Evolutionary conservation across 768 basidiomycete species (phyloP).

Genomic region (Galerina marginata): DNA sequence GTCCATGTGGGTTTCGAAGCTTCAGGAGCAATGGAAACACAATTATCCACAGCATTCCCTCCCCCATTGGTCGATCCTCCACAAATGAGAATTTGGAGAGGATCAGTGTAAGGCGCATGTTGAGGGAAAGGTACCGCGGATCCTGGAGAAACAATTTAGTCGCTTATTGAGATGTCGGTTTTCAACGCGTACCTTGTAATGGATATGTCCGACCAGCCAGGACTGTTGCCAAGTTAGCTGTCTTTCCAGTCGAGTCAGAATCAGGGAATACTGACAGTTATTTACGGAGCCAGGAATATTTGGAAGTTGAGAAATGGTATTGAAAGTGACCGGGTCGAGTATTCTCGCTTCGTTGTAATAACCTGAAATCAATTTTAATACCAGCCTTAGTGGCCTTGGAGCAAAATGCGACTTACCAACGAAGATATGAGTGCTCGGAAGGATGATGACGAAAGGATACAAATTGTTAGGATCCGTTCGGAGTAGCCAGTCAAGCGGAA

Average conservation of each 20-base stretch:
- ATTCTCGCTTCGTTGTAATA: conserved; percentile 87
- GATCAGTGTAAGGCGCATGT: conserved; percentile 74
- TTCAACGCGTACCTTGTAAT: conserved; percentile 51
- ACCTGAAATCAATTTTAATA: conserved; percentile 38
- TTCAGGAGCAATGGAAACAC: conserved; percentile 73
- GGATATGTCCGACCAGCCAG: conserved; percentile 79
- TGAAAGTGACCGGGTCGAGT: conserved; percentile 68
- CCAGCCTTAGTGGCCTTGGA: no score
- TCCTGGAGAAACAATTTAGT: conserved; percentile 28
- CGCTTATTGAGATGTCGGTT: background rate
- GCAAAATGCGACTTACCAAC: conserved; percentile 51
- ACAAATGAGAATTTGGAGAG: conserved; percentile 71
- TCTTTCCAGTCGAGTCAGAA: background rate
- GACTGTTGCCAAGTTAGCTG: conserved; percentile 36
- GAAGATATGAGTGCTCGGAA: conserved; percentile 74
- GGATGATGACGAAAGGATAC: conserved; percentile 77
- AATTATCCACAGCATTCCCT: conserved; percentile 65
- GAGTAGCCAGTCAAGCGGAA: conserved; percentile 67
- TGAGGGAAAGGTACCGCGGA: conserved; percentile 74
- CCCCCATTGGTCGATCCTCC: conserved; percentile 73
- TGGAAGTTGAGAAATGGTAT: conserved; percentile 62
- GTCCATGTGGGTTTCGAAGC: conserved; percentile 65
- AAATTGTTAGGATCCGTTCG: conserved; percentile 82
- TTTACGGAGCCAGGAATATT: conserved; percentile 80
- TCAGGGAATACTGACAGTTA: conserved; percentile 46